Evolutionary conservation across 2,329 filamentous ascomycete genomes (phyloP), one percentile per base, ranked within the genome.

Genomic region (Thelonectria rubi): DNA sequence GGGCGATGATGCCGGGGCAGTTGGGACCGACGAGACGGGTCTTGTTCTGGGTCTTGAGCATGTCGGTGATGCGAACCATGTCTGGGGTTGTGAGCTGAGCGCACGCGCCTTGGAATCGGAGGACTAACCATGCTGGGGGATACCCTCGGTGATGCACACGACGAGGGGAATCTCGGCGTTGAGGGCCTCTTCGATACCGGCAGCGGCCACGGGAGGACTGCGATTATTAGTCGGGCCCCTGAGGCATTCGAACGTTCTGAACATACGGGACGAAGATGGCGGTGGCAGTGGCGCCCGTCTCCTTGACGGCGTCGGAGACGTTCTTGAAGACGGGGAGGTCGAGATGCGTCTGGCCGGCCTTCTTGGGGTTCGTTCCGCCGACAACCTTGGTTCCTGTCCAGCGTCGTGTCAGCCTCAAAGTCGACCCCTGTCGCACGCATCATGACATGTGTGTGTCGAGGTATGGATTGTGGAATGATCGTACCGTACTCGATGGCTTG

Each of bases 401-500:
- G 55, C 18, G 26, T 51, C 34, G 53, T 62, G 64, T 76, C 60
- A 76, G 75, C 61, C 40, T 67, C 55, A 53, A 49, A 54, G 18
- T n/a, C 45, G 37, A 64, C 62, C 64, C 64, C 57, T 69, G 64
- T 69, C 65, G 69, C 58, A 70, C 69, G 60, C 63, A 69, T 71
- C 64, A 69, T 69, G 66, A 66, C 64, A 62, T 63, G 55, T 30
- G 26, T 7, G n/a, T 70, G 60, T 69, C 55, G 67, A 53, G 58
- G 65, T 58, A 66, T 66, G 51, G 60, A 56, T 30, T 63, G 60
- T 56, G 59, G 64, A n/a, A 47, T 60, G 45, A 58, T 68, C 79
- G 77, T 92, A 96, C 93, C 95, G 82, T 99, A 99, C 80, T 97
- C 95, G 81, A 99, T 97, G 71, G 95, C 95, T 84, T 97, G 94